These are phyloP conservation scores for Penicillium hesseltinei DNA, from an alignment of 2,329 filamentous ascomycete species.

Conservation along the genomic window DNA sequence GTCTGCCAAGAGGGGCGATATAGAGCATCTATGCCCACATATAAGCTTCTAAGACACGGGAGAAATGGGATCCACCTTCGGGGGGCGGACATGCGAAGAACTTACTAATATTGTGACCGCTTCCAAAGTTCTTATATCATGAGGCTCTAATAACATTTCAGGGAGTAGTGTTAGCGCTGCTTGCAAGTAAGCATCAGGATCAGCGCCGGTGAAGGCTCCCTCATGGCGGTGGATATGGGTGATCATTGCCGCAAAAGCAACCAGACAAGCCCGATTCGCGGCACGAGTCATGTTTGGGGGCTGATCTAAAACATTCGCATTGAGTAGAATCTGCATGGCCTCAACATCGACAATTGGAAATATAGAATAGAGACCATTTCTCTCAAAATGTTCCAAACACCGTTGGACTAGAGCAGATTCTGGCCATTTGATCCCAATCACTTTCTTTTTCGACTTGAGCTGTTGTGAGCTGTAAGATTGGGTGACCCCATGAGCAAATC, in stretches of 20 bases:
- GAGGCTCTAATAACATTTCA: constrained; percentile 20
- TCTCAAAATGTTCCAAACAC: constrained; percentile 21
- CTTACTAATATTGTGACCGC: constrained; percentile 22
- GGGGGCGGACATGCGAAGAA: background rate
- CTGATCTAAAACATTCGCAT: constrained; percentile 14
- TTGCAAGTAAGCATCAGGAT: constrained; percentile 25
- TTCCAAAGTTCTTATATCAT: constrained; percentile 20
- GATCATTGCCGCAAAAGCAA: constrained; percentile 26
- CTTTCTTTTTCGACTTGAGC: constrained; percentile 4
- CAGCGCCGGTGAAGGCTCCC: constrained; percentile 17
- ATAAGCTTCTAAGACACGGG: background rate
- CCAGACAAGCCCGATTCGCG: constrained; percentile 19
- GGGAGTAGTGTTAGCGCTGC: constrained; percentile 23
- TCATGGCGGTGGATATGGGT: constrained; percentile 25
- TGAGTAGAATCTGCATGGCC: constrained; percentile 15
- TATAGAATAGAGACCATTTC: constrained; percentile 24
- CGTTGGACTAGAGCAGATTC: constrained; percentile 11
- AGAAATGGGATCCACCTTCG: background rate
- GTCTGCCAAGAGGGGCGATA: constrained; percentile 23
- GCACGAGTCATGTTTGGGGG: constrained; percentile 9
- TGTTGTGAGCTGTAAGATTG: constrained; percentile 11
- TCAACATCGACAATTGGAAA: constrained; percentile 24
- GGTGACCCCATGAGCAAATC: constrained; percentile 16
- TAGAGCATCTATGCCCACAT: constrained; percentile 15
- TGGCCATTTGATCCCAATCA: constrained; percentile 20